Evolutionary conservation across 1,139 yeast species (phyloP).

Genomic region (Yamadazyma kanchanaburiensis): DNA sequence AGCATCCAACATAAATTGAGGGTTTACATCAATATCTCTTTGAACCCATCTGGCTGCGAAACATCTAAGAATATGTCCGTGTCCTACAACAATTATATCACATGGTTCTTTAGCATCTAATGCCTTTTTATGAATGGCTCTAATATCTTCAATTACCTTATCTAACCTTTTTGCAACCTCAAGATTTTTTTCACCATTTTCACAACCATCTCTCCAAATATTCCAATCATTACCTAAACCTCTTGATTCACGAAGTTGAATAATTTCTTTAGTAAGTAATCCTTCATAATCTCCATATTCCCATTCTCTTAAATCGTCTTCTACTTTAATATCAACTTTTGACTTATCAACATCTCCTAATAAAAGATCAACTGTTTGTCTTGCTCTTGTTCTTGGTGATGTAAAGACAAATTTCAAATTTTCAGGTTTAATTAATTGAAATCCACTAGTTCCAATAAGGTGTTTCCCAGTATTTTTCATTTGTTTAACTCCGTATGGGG

Average conservation of each 20-base stretch:
- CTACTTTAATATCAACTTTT: conserved; percentile 46
- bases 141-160: conserved; percentile 59
- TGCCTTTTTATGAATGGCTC: conserved; percentile 59
- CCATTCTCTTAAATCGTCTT: conserved; percentile 85
- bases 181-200: conserved; percentile 71
- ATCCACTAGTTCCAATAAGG: conserved; percentile 53
- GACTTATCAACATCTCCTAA: conserved; percentile 46
- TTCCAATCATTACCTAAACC: conserved; percentile 69
- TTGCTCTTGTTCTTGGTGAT: conserved; percentile 81
- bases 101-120: conserved; percentile 51
- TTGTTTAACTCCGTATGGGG: conserved; percentile 73
- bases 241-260: conserved; percentile 51
- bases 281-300: conserved; percentile 97
- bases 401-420: conserved; percentile 62
- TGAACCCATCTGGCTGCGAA: conserved; percentile 87
- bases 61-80: conserved; percentile 89
- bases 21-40: conserved; percentile 56
- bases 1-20: conserved; percentile 82
- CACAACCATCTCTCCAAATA: conserved; percentile 93
- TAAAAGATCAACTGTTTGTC: conserved; percentile 62
- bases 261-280: conserved; percentile 62
- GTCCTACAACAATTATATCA: conserved; percentile 83
- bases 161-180: conserved; percentile 73
- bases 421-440: conserved; percentile 60
- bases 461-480: conserved; percentile 71